These are phyloP conservation scores for Colletotrichum coccodes DNA, from an alignment of 2,329 filamentous ascomycete genomes.

Conservation along the genomic window DNA sequence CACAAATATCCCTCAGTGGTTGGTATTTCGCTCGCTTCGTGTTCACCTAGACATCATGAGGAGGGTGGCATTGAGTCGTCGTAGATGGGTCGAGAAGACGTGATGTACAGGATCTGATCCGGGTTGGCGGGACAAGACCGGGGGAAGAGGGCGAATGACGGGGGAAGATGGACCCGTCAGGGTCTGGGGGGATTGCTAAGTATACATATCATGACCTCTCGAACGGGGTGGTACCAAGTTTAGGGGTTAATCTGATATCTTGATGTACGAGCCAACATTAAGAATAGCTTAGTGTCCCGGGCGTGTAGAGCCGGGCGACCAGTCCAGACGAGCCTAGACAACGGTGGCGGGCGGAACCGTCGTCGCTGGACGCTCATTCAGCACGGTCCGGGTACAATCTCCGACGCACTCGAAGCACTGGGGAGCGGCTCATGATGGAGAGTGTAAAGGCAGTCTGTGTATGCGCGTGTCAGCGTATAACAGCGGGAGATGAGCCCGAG, in stretches of 20 bases:
- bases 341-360: background rate
- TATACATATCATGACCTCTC: slow-evolving; percentile 24
- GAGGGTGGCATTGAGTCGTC: slow-evolving; percentile 1
- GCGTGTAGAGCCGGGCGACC: background rate
- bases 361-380: background rate
- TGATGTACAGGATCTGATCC: slow-evolving; percentile 19
- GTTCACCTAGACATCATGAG: slow-evolving; percentile 21
- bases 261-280: slow-evolving; percentile 8
- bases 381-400: background rate
- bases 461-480: background rate
- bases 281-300: slow-evolving; percentile 23
- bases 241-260: slow-evolving; percentile 26
- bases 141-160: background rate
- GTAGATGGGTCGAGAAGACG: background rate
- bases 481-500: background rate
- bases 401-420: background rate
- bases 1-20: background rate
- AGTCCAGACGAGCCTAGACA: background rate
- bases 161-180: background rate
- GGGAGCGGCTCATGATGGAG: background rate
- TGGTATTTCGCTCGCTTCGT: background rate
- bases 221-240: slow-evolving; percentile 5
- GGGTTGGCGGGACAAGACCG: slow-evolving; percentile 8
- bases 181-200: slow-evolving; percentile 8
- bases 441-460: background rate